These are phyloP conservation scores for Talaromyces albobiverticillius DNA, from an alignment of 2,329 filamentous ascomycete genomes.

Conservation along the genomic window DNA sequence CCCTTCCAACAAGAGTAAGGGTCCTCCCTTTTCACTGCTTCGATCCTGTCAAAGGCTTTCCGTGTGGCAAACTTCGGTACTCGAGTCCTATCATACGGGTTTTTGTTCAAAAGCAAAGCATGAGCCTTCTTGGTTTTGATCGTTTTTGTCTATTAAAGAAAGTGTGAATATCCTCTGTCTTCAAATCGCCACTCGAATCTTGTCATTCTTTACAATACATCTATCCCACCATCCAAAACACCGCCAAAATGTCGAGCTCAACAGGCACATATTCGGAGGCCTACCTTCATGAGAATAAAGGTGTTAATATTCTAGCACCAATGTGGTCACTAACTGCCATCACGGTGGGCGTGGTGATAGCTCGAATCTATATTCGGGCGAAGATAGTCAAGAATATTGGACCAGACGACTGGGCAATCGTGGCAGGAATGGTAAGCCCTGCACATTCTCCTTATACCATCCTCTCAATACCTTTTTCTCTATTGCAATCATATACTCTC, in stretches of 20 bases:
- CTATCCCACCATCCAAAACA: neutral
- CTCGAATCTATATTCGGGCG: conserved; percentile 30
- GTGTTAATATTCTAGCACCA: conserved; percentile 28
- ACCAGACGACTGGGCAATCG: conserved; percentile 36
- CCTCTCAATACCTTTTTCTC: neutral
- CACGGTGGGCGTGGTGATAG: conserved; percentile 27
- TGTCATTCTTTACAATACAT: neutral
- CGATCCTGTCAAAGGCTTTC: no score
- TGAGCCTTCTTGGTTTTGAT: neutral
- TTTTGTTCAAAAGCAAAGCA: neutral
- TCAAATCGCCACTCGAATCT: neutral
- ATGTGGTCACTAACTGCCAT: conserved; percentile 29
- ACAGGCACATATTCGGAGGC: neutral
- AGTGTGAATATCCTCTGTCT: neutral
- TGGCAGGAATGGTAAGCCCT: conserved; percentile 22
- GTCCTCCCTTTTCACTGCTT: no score
- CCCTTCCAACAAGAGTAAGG: neutral
- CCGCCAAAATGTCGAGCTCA: conserved; percentile 6
- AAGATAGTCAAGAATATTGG: conserved; percentile 29
- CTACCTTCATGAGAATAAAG: conserved; percentile 24
- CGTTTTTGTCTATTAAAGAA: neutral
- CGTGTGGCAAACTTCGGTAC: no score
- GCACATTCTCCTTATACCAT: neutral
- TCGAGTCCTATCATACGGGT: neutral
- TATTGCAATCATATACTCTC: neutral